Evolutionary conservation across 345 rosid species (phyloP).

Genomic region (Arabidopsis suecica): DNA sequence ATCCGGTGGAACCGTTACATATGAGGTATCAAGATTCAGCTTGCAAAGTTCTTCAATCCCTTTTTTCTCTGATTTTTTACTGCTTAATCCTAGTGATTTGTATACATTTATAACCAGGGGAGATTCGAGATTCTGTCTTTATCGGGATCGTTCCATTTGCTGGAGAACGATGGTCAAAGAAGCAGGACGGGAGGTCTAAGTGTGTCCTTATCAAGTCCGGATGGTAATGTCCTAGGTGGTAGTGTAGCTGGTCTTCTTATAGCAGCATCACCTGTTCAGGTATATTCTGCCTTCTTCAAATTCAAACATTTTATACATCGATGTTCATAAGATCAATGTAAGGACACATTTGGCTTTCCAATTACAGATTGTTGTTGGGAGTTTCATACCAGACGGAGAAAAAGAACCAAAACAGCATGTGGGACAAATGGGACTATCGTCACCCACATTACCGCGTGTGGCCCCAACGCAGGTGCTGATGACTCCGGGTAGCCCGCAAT

Average conservation of each 20-base stretch:
- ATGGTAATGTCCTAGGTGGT: constrained; percentile 89
- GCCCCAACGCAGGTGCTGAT: constrained; percentile 35
- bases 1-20: constrained; percentile 76
- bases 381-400: constrained; percentile 59
- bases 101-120: constrained; percentile 56
- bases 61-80: constrained; percentile 19
- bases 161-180: constrained; percentile 53
- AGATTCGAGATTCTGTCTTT: constrained; percentile 80
- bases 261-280: constrained; percentile 92
- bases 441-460: constrained; percentile 30
- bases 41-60: neutral
- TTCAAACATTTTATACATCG: neutral
- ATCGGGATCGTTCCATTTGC: constrained; percentile 72
- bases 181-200: constrained; percentile 71
- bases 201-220: constrained; percentile 81
- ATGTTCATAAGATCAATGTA: neutral
- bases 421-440: constrained; percentile 45
- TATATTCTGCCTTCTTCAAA: constrained; percentile 27
- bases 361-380: constrained; percentile 68
- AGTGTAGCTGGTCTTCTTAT: constrained; percentile 88
- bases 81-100: neutral
- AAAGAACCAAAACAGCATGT: constrained; percentile 56
- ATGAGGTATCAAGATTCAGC: constrained; percentile 59
- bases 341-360: constrained; percentile 13
- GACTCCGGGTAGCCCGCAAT: constrained; percentile 56